phyloP scores from a whole-genome alignment of 2,329 filamentous ascomycete species.

The Dryadomyces quercivorus region DNA sequence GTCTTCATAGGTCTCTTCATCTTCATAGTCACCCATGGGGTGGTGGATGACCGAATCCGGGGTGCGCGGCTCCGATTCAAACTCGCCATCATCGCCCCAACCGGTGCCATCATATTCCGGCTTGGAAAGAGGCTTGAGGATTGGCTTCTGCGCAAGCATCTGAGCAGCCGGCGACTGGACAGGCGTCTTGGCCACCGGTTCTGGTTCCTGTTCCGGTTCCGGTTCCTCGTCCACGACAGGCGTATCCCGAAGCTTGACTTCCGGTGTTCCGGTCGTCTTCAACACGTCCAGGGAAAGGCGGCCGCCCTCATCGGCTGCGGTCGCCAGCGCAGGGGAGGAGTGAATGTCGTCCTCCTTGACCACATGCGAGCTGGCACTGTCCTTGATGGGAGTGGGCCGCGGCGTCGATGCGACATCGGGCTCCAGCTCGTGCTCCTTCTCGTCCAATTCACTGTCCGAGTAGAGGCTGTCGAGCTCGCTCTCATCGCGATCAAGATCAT shows the following conservation, averaged over 20 bases:
- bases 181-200: no score
- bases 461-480: not conserved
- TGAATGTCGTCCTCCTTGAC: conserved; percentile 10
- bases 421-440: conserved; percentile 21
- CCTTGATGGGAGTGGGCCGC: conserved; percentile 29
- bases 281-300: conserved; percentile 8
- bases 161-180: conserved; percentile 28
- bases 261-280: not conserved
- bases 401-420: conserved; percentile 35
- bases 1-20: conserved; percentile 7
- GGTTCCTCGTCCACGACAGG: conserved; percentile 14
- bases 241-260: conserved; percentile 24
- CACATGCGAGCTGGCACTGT: conserved; percentile 10
- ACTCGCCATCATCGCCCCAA: conserved; percentile 45
- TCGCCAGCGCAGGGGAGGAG: conserved; percentile 2
- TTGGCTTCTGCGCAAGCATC: conserved; percentile 38
- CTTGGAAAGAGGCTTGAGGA: conserved; percentile 36
- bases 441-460: conserved; percentile 27
- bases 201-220: no score
- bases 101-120: conserved; percentile 52
- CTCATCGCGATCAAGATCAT: not conserved
- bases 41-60: conserved; percentile 87
- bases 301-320: conserved; percentile 10
- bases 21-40: conserved; percentile 33
- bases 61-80: conserved; percentile 53